A percentile compares a stretch with the other conserved stretches of the same genome.
Evolutionary conservation across 2,329 filamentous ascomycete species (phyloP).

Genomic region (Albophoma yamanashiensis): DNA sequence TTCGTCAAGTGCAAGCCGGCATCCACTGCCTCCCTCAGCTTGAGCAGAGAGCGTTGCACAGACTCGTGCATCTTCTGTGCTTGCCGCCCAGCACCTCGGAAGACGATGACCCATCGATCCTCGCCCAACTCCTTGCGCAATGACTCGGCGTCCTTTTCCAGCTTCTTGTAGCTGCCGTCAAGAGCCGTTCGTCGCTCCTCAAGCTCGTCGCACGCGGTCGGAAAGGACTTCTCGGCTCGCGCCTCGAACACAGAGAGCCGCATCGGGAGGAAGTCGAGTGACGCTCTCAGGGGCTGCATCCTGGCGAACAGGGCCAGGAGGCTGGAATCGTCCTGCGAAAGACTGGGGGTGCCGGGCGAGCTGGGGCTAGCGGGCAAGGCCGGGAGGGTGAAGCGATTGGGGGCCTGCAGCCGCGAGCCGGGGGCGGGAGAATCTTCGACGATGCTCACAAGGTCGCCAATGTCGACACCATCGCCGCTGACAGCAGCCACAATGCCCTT

Average conservation of each 20-base stretch:
- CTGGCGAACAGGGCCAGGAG: constrained; percentile 84
- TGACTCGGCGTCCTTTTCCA: constrained; percentile 84
- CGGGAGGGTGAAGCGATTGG: constrained; percentile 59
- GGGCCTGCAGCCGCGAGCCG: constrained; percentile 38
- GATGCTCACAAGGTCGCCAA: constrained; percentile 85
- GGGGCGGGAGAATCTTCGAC: constrained; percentile 71
- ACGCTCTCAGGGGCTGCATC: constrained; percentile 89
- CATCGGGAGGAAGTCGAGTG: constrained; percentile 93
- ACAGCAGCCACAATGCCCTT: constrained; percentile 56
- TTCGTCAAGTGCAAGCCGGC: constrained; percentile 63
- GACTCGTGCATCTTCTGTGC: constrained; percentile 96
- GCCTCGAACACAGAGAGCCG: constrained; percentile 75
- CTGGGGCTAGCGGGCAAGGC: constrained; percentile 52
- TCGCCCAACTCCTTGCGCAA: constrained; percentile 85
- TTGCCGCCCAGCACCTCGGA: constrained; percentile 82
- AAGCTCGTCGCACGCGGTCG: constrained; percentile 82
- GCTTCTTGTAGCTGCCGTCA: constrained; percentile 76
- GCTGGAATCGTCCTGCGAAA: constrained; percentile 72
- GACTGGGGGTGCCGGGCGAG: constrained; percentile 43
- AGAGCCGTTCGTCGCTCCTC: constrained; percentile 63
- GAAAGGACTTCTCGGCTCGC: constrained; percentile 69
- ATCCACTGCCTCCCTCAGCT: constrained; percentile 73
- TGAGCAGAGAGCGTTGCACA: constrained; percentile 74
- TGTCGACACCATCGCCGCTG: constrained; percentile 59
- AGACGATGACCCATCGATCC: constrained; percentile 92